Base-by-base conservation (phyloP, 331 rosid genomes). In the Stylosanthes scabra region DNA sequence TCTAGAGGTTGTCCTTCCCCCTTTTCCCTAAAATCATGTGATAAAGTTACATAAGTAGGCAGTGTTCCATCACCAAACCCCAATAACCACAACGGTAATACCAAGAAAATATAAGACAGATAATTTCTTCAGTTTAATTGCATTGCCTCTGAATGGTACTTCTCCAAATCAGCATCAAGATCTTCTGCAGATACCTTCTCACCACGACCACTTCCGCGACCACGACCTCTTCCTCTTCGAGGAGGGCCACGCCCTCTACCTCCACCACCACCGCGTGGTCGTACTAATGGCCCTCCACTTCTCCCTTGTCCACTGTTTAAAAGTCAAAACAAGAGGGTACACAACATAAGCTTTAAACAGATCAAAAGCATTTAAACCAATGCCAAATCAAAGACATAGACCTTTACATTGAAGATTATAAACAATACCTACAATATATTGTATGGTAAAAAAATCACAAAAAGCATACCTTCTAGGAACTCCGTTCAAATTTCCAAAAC, bases 111-210 rank as follows among this genome's bases (percentile, higher is more conserved):
- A 65, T 70, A 85, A 82, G 46, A 73, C 46, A 66, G 15, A 45
- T 66, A 27, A 66, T 58, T 63, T 64, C 75, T 85, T 84, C 74
- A 87, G 72, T 85, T 86, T 60, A 76, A 69, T 63, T 91, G 86
- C 97, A 91, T 89, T 58, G 96, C 84, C 79, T 88, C 93, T 25
- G 96, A 75, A 80, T 91, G 97, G 81, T 94, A 94, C 84, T 91
- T 94, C 80, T 91, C 97, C 87, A 94, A 78, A 31, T 94, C 99
- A 16, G 97, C 96, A 86, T 94, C 97, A 71, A 94, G 93, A 71
- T 89, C 97, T 57, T 91, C 97, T n/a, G 97, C 97, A 67, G 97
- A 94, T 29, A 91, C 74, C 69, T 94, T 94, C 72, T 91, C 97
- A 12, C 76, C 90, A 34, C 82, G 88, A 27, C 85, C 87, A 34